Evolutionary conservation across 495 filamentous ascomycete genomes (phyloP).

Genomic region (Aspergillus panamensis): DNA sequence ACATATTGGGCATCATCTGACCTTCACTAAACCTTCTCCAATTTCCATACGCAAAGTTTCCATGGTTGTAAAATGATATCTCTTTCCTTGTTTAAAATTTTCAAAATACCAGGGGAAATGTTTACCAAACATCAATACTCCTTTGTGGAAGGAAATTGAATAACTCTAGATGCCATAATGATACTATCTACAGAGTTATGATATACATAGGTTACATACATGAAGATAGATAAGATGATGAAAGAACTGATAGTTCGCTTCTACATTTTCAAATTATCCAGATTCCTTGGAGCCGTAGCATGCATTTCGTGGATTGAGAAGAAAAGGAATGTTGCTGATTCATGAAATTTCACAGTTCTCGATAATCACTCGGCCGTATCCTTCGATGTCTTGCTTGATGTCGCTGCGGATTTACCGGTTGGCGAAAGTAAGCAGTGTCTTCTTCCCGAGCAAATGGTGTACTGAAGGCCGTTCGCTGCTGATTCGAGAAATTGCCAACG

Average conservation of each 20-base stretch:
- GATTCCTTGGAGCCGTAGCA: neutral
- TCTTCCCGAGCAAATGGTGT: conserved; percentile 67
- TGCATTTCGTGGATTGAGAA: neutral
- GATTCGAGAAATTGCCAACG: conserved; percentile 58
- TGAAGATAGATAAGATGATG: neutral
- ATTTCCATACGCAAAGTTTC: too few relatives aligned
- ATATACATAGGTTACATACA: conserved; percentile 7
- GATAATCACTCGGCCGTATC: conserved; percentile 82
- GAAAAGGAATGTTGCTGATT: neutral
- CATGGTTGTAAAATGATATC: too few relatives aligned
- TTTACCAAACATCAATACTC: neutral
- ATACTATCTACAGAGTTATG: conserved; percentile 11
- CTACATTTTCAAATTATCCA: neutral
- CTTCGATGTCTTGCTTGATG: conserved; percentile 75
- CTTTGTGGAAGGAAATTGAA: neutral
- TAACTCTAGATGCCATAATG: neutral
- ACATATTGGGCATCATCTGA: too few relatives aligned
- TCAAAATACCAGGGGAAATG: too few relatives aligned
- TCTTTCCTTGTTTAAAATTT: too few relatives aligned
- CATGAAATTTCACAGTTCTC: conserved; percentile 58
- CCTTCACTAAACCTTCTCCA: too few relatives aligned
- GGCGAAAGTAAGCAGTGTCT: conserved; percentile 90
- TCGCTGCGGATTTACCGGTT: conserved; percentile 92
- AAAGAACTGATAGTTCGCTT: neutral
- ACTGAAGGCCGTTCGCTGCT: conserved; percentile 66